Evolutionary conservation across 2,329 filamentous ascomycete species (phyloP), one percentile per base, ranked within the genome.

Genomic region (Monilinia fructigena): DNA sequence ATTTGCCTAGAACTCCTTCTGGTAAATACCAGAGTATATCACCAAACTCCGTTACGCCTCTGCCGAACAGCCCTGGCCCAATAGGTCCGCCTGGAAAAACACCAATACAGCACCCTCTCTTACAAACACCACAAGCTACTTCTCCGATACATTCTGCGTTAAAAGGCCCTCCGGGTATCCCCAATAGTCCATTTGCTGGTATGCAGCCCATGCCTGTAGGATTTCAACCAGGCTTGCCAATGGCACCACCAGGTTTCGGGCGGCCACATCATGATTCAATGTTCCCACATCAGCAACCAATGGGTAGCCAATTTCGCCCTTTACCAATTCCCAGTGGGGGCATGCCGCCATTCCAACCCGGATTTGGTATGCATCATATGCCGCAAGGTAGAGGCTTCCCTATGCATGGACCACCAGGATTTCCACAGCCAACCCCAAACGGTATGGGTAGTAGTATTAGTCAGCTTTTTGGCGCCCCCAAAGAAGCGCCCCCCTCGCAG

Each of bases 1-100:
- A 86, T 8, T 89, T 73, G 23, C 90, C 92, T 3, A 87, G 89
- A 69, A 85, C 87, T 3, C 88, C 91, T 1, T 80, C 80, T 53
- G 79, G 77, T 5, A 76, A 81, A 23, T 87, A 84, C 70, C 85
- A 87, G 68, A 83, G 82, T 68, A 80, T 82, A 12, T 88, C 86
- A 42, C 85, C 87, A 62, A 86, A 86, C 72, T 80, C 83, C 20
- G 80, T 84, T 66, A 88, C 86, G 35, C 86, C 90, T 18, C 80
- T 85, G 48, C 89, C 90, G 70, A 84, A 83, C 55, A 89, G 87
- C 67, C 87, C 86, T 23, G 85, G 85, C 45, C 86, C 85, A 12
- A 86, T 87, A 66, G 85, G 85, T 67, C 80, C 85, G 75, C 81
- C 82, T 75, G 83, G 86, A 75, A 93, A 91, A 78, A 78, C 68